Evolutionary conservation across 2,329 filamentous ascomycete species (phyloP).

Genomic region (Xylariaceae sp.): DNA sequence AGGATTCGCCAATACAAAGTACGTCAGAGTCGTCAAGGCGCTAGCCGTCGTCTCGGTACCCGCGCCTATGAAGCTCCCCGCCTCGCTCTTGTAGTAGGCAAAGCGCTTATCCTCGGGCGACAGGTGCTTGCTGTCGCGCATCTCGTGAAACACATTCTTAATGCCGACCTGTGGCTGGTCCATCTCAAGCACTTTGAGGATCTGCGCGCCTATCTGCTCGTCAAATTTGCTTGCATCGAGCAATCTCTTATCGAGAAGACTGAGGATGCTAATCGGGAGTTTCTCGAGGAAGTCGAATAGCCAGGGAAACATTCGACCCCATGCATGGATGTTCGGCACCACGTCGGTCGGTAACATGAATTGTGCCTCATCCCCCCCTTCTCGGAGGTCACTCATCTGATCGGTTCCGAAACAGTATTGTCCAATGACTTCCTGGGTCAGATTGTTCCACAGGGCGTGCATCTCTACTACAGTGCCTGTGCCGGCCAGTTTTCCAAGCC

Average conservation of each 20-base stretch:
- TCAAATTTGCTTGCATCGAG: neutral
- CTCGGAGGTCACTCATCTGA: constrained; percentile 1
- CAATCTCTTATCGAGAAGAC: neutral
- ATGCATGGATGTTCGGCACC: neutral
- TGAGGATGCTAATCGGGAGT: constrained; percentile 1
- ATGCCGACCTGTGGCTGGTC: constrained; percentile 5
- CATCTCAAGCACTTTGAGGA: neutral
- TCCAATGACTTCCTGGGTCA: constrained; percentile 12
- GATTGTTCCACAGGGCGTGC: neutral
- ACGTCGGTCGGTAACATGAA: neutral
- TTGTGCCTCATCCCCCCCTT: neutral
- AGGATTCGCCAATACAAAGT: constrained; percentile 15
- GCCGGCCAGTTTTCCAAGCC: neutral
- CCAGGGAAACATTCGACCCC: constrained; percentile 10
- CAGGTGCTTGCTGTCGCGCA: constrained; percentile 14
- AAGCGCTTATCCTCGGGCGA: constrained; percentile 7
- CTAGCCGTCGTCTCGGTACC: constrained; percentile 20
- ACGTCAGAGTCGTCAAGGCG: constrained; percentile 13
- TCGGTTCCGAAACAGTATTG: constrained; percentile 8
- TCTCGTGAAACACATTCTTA: constrained; percentile 21
- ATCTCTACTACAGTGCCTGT: neutral
- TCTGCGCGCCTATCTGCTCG: neutral
- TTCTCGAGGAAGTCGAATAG: neutral
- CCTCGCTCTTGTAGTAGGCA: constrained; percentile 13
- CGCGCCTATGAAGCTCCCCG: constrained; percentile 14